Evolutionary conservation across 345 rosid species (phyloP), one percentile per base, ranked within the genome.

Genomic region (Eucalyptus dawsonii): DNA sequence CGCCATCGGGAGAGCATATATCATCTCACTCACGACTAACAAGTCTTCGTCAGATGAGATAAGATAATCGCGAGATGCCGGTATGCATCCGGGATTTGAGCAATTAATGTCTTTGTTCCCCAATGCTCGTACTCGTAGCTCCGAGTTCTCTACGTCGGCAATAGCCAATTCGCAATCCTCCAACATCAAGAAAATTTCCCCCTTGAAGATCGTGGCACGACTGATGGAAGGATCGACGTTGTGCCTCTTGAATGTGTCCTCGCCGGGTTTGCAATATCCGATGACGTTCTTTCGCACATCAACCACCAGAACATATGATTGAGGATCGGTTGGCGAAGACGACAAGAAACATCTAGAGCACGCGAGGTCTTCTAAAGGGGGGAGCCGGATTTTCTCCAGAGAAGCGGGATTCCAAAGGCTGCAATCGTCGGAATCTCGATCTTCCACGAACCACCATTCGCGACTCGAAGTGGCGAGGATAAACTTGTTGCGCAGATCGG

Each of bases 1-100:
- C 11, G 0, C 37, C 40, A 6, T 47, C 3, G 40, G 80, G 9
- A 14, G 40, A 1, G 40, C 6, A 2, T 15, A 67, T 31, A 67
- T 31, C 22, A 15, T 15, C 80, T 67, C 80, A 7, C 5, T 5
- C 40, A 67, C 11, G 2, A 67, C 1, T 8, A 15, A 4, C 2
- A 67, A 1, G 22, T 67, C 80, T 15, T 31, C 6, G 4, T 6
- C 6, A 2, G 40, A 67, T 14, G 40, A 15, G 80, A 67, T 5
- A 3, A n/a, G 76, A 31, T 67, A n/a, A 14, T 4, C 1, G 21
- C 21, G 6, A 3, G 2, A 7, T 15, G 40, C 76, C 6, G 1
- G 2, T 14, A 67, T 67, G 80, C 40, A 5, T 67, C 2, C 11
- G 22, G 11, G 80, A n/a, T 67, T 15, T 67, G 40, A 67, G 1